Percentiles rank a stretch among this genome's conserved stretches.
Conservation (phyloP, 208 protist genomes). For the Trypanosoma melophagium region DNA sequence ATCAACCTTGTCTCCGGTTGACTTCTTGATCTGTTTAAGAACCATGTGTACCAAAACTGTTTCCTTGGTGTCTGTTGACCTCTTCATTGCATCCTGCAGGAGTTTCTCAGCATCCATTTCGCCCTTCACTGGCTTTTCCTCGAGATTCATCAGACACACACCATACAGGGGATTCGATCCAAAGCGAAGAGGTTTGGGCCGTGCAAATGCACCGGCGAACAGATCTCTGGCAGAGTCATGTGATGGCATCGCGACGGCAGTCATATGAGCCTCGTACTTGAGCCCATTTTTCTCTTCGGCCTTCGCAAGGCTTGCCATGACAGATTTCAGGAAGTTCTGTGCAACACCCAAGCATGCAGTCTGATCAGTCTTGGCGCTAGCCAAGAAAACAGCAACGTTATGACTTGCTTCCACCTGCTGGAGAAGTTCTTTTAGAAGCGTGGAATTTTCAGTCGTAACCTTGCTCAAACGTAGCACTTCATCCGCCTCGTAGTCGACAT, state of each 20-base stretch:
- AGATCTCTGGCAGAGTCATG: conserved; percentile 43
- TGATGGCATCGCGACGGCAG: conserved; percentile 36
- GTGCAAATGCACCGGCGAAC: conserved; percentile 17
- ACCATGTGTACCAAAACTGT: conserved; percentile 42
- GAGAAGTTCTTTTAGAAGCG: conserved; percentile 33
- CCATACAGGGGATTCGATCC: conserved; percentile 69
- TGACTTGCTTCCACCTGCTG: conserved; percentile 56
- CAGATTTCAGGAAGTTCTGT: conserved; percentile 30
- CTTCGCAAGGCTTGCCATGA: conserved; percentile 30
- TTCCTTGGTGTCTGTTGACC: conserved; percentile 31
- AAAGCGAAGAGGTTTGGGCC: conserved; percentile 33
- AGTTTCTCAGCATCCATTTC: conserved; percentile 30
- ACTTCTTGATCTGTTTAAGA: conserved; percentile 35
- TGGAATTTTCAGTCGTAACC: conserved; percentile 24
- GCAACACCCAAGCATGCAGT: conserved; percentile 21
- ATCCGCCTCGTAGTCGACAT: conserved; percentile 37
- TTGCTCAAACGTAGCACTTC: conserved; percentile 18
- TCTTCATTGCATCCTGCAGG: conserved; percentile 28
- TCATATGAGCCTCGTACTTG: conserved; percentile 34
- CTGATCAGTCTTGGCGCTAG: conserved; percentile 33
- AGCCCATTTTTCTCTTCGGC: conserved; percentile 26
- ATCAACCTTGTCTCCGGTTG: conserved; percentile 23
- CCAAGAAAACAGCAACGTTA: conserved; percentile 52
- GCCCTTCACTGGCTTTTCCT: conserved; percentile 22
- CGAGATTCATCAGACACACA: conserved; percentile 47